phyloP scores from a whole-genome alignment of 495 filamentous ascomycete species.

The Xylaria intraflava region DNA sequence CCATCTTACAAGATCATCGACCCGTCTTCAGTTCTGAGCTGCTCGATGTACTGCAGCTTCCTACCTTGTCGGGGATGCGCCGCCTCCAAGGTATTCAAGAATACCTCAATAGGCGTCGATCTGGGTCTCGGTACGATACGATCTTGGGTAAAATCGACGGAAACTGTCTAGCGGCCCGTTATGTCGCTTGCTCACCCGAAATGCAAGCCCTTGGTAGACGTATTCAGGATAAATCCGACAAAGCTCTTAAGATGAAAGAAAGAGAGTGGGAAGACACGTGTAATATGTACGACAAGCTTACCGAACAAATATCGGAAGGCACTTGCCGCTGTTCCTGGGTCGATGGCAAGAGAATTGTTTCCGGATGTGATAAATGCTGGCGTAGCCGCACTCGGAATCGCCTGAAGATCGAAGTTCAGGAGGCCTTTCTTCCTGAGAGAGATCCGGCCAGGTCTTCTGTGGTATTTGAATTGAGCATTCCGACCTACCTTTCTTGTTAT shows the following conservation, averaged over 20 bases:
- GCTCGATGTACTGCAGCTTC: slow-evolving; percentile 45
- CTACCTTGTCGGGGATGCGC: slow-evolving; percentile 35
- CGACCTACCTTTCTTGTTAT: slow-evolving; percentile 33
- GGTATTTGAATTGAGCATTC: slow-evolving; percentile 42
- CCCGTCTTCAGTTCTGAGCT: slow-evolving; percentile 39
- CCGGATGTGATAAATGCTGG: slow-evolving; percentile 18
- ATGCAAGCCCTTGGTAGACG: slow-evolving; percentile 23
- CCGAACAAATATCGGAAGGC: slow-evolving; percentile 24
- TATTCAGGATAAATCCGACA: slow-evolving; percentile 31
- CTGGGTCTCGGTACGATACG: slow-evolving; percentile 14
- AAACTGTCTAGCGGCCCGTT: slow-evolving; percentile 41
- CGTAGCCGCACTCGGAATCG: slow-evolving; percentile 13
- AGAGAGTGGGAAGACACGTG: slow-evolving; percentile 36
- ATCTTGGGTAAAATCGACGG: slow-evolving; percentile 39
- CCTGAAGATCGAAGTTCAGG: slow-evolving; percentile 37
- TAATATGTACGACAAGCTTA: slow-evolving; percentile 33
- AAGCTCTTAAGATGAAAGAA: slow-evolving; percentile 1
- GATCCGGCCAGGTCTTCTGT: slow-evolving; percentile 21
- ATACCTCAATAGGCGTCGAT: slow-evolving; percentile 35
- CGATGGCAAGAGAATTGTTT: slow-evolving; percentile 29
- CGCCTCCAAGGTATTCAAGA: slow-evolving; percentile 43
- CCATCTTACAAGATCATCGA: slow-evolving; percentile 30
- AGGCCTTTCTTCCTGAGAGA: slow-evolving; percentile 40
- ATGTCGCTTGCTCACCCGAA: slow-evolving; percentile 27
- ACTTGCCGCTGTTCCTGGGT: slow-evolving; percentile 19